Conservation (phyloP, 148 eudicot species). For the Dysphania ambrosioides region DNA sequence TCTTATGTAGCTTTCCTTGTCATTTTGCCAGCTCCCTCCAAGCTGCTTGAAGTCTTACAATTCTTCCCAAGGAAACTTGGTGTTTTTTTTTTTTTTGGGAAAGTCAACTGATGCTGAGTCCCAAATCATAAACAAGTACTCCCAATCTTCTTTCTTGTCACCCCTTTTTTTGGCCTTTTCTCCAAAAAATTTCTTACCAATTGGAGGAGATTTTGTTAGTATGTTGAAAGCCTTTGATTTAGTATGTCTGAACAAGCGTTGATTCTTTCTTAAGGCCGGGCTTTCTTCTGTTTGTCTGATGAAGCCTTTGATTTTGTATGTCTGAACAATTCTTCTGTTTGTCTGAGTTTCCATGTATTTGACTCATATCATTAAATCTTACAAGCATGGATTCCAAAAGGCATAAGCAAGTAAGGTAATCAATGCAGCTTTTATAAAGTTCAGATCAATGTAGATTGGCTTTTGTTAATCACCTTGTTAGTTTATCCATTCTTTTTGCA, state of each 20-base stretch:
- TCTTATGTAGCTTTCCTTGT: not conserved
- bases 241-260: too few species aligned
- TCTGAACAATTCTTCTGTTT: too few species aligned
- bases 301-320: too few species aligned
- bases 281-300: too few species aligned
- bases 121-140: not conserved
- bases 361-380: not conserved
- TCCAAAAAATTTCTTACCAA: not conserved
- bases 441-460: not conserved
- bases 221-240: too few species aligned
- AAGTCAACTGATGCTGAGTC: constrained; percentile 10
- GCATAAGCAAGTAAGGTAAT: constrained; percentile 36
- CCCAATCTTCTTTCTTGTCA: not conserved
- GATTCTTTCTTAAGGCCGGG: too few species aligned
- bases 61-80: not conserved
- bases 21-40: not conserved
- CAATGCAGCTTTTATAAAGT: not conserved
- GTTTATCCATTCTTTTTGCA: not conserved
- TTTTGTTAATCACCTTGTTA: not conserved
- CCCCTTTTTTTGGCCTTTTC: not conserved
- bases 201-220: not conserved
- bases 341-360: not conserved
- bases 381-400: constrained; percentile 18
- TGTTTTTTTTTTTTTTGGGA: constrained; percentile 2
- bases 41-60: constrained; percentile 1